These are phyloP conservation scores for Boletus mariae DNA, from an alignment of 1,284 basidiomycete species.

Conservation along the genomic window DNA sequence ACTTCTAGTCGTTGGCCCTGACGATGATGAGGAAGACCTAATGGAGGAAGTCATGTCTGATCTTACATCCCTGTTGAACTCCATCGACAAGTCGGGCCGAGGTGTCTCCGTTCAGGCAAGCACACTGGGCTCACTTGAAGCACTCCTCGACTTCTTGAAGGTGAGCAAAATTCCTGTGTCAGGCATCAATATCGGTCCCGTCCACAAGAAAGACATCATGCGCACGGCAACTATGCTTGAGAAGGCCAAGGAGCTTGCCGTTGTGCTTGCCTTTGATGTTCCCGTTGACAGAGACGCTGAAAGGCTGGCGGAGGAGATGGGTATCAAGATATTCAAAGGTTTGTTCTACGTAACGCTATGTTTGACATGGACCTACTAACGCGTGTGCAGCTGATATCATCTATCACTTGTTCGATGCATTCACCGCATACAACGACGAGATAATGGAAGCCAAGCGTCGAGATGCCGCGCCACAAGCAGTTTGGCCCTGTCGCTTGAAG, in stretches of 20 bases:
- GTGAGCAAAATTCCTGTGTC: conserved; percentile 96
- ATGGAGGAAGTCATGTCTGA: conserved; percentile 98
- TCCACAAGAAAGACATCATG: conserved; percentile 96
- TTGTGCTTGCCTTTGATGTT: conserved; percentile 97
- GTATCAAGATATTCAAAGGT: conserved; percentile 93
- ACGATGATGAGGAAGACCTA: conserved; percentile 94
- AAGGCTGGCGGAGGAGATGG: conserved; percentile 88
- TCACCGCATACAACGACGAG: conserved; percentile 94
- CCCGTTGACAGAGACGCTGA: conserved; percentile 91
- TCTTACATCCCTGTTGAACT: conserved; percentile 85
- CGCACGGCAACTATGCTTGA: conserved; percentile 93
- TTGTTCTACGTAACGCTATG: neutral
- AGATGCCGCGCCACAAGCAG: conserved; percentile 91
- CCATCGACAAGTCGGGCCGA: conserved; percentile 90
- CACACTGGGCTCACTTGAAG: conserved; percentile 96
- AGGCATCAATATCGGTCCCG: conserved; percentile 97
- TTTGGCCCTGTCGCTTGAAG: conserved; percentile 96
- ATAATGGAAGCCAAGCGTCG: conserved; percentile 90
- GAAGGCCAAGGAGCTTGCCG: conserved; percentile 92
- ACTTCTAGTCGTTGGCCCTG: conserved; percentile 86
- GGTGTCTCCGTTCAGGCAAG: conserved; percentile 98
- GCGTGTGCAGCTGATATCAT: conserved; percentile 82
- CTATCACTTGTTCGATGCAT: conserved; percentile 97
- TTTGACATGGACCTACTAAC: conserved; percentile 3
- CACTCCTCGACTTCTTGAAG: conserved; percentile 94